Conservation (phyloP, 1,139 yeast species). For the Saccharomyces hybrid region DNA sequence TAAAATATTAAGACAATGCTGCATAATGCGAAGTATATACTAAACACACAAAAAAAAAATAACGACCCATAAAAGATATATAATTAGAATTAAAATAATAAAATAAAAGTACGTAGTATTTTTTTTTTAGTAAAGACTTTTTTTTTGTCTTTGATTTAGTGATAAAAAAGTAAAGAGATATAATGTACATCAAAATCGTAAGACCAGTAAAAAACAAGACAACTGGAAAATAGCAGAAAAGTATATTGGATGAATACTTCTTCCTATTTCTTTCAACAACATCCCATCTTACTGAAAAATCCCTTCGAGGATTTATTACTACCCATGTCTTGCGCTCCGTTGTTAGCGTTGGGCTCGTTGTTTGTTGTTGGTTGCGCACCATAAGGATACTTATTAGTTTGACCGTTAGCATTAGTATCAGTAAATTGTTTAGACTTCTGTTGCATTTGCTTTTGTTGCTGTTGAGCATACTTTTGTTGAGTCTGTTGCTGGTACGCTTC, state of each 20-base stretch:
- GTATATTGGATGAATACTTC: too few relatives aligned
- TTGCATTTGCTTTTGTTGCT: slow-evolving; percentile 23
- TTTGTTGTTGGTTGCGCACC: slow-evolving; percentile 25
- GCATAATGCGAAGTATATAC: neutral
- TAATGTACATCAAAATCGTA: slow-evolving; percentile 1
- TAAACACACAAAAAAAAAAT: neutral
- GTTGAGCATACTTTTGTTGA: slow-evolving; percentile 30
- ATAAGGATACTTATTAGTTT: slow-evolving; percentile 15
- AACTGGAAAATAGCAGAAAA: neutral
- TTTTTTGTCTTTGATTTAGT: neutral
- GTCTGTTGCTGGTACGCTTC: slow-evolving; percentile 34
- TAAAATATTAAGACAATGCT: neutral
- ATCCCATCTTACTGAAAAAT: slow-evolving; percentile 34
- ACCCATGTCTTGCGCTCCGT: slow-evolving; percentile 15
- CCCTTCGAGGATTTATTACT: slow-evolving; percentile 31
- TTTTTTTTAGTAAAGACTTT: too few relatives aligned
- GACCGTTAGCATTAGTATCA: slow-evolving; percentile 10
- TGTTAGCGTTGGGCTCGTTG: slow-evolving; percentile 5
- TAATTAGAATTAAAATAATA: neutral
- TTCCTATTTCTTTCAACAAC: slow-evolving; percentile 26
- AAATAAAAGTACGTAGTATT: neutral
- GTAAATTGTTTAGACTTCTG: slow-evolving; percentile 8
- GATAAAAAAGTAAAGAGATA: neutral
- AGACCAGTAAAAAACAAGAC: neutral
- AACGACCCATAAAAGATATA: neutral